These are phyloP conservation scores for Calycina marina DNA, from an alignment of 2,329 filamentous ascomycete genomes.

Conservation along the genomic window DNA sequence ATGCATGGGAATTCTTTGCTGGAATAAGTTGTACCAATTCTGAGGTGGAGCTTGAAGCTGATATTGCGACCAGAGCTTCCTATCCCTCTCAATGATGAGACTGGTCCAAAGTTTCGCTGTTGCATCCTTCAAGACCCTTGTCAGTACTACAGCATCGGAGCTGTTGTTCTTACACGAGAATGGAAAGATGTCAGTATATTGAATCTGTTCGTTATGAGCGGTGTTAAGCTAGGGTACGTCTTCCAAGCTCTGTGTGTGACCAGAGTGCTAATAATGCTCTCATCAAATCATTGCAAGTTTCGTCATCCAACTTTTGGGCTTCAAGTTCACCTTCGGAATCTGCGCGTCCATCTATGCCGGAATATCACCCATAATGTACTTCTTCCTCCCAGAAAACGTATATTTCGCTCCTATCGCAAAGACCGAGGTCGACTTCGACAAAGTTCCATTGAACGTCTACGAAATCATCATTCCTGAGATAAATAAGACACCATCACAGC, in stretches of 20 bases:
- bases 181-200: conserved; percentile 21
- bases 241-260: not conserved
- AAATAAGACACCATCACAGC: conserved; percentile 23
- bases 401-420: conserved; percentile 14
- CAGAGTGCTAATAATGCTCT: not conserved
- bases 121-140: conserved; percentile 21
- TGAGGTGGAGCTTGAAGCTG: not conserved
- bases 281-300: conserved; percentile 29
- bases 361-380: conserved; percentile 28
- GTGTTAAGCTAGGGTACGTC: conserved; percentile 19
- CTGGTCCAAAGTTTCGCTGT: conserved; percentile 19
- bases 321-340: conserved; percentile 24
- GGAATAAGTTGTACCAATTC: conserved; percentile 8
- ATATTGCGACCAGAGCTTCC: conserved; percentile 19
- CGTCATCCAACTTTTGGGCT: conserved; percentile 24
- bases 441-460: conserved; percentile 14
- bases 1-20: conserved; percentile 27
- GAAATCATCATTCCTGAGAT: conserved; percentile 15
- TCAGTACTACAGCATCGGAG: conserved; percentile 27
- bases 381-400: conserved; percentile 30
- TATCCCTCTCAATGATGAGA: conserved; percentile 24
- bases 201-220: conserved; percentile 17
- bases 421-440: conserved; percentile 14
- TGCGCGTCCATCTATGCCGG: conserved; percentile 28
- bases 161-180: conserved; percentile 33